Base-by-base conservation (phyloP, 2,329 filamentous ascomycete species). In the Didymosphaeria variabile region DNA sequence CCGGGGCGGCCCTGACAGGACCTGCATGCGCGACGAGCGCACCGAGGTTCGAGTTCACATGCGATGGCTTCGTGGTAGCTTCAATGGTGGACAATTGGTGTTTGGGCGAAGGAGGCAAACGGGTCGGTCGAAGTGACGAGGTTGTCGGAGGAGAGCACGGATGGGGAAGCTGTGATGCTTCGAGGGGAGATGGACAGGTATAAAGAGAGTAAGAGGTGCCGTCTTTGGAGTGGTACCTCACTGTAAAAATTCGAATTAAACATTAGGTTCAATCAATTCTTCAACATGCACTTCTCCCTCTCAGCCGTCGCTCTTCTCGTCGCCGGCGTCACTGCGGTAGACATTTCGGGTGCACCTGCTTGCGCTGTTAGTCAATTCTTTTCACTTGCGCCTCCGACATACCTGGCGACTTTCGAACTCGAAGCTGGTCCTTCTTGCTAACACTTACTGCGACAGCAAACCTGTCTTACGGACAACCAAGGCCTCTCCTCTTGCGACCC, bases 261-360 rank as follows among this genome's bases (percentile, higher is more conserved):
- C 26, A 32, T 31, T 9, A 6, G 17, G 5, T 19, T 34, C 4
- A 23, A 23, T 8, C 13, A 12, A 31, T 13, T 29, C 23, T 40
- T 45, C 62, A 64, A 23, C 34, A 65, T 65, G 62, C 60, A 54
- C 49, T 65, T 65, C 60, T 62, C 59, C 13, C 29, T 63, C 57
- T 8, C 59, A 8, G 46, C 53, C 19, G 9, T 63, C 15, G 60
- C 60, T 53, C 38, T 62, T 29, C 36, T 61, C 34, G 47, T 55
- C 49, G 26, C 58, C 15, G 34, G 29, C 8, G 58, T 38, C n/a
- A 23, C 57, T 15, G 60, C 60, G 8, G 34, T 63, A 1, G 63
- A 61, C 46, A 61, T 63, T 29, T 63, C 60, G 21, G 61, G 58
- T 21, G 63, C 60, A 44, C 63, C 63, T 53, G 51, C 58, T 42